A percentile compares a stretch with the other conserved stretches of the same genome.
Evolutionary conservation across 352 stramenopile species (phyloP).

Genomic region (Blastocystis sp.): DNA sequence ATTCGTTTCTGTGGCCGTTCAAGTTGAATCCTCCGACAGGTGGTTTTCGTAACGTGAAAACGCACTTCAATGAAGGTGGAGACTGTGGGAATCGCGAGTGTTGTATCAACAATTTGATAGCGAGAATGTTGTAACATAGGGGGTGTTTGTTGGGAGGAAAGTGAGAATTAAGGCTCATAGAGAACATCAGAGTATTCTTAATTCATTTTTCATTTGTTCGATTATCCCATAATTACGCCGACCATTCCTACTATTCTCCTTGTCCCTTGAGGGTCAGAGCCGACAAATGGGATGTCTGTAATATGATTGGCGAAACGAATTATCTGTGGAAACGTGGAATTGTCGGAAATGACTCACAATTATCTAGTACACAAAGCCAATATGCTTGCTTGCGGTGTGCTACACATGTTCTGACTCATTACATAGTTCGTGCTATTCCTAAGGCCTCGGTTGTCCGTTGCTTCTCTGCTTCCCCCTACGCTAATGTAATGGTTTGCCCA

Average conservation of each 20-base stretch:
- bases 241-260: no score
- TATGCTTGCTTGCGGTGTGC: slow-evolving; percentile 27
- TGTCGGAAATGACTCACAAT: neutral
- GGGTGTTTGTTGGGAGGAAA: no score
- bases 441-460: slow-evolving; percentile 23
- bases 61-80: slow-evolving; percentile 81
- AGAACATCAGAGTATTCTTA: no score
- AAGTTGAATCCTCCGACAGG: slow-evolving; percentile 90
- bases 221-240: no score
- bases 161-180: no score
- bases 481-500: neutral
- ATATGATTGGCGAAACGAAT: neutral
- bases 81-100: slow-evolving; percentile 79
- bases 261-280: no score
- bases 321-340: neutral
- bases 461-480: slow-evolving; percentile 28
- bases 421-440: slow-evolving; percentile 17
- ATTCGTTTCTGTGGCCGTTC: slow-evolving; percentile 99
- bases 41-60: slow-evolving; percentile 82
- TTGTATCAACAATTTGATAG: slow-evolving; percentile 85
- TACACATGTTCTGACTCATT: neutral
- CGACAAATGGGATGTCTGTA: no score
- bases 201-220: no score
- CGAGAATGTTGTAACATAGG: slow-evolving; percentile 76
- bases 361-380: neutral